A percentile compares a stretch with the other conserved stretches of the same genome.
Evolutionary conservation across 2,329 filamentous ascomycete species (phyloP).

Genomic region (Nigrospora oryzae): DNA sequence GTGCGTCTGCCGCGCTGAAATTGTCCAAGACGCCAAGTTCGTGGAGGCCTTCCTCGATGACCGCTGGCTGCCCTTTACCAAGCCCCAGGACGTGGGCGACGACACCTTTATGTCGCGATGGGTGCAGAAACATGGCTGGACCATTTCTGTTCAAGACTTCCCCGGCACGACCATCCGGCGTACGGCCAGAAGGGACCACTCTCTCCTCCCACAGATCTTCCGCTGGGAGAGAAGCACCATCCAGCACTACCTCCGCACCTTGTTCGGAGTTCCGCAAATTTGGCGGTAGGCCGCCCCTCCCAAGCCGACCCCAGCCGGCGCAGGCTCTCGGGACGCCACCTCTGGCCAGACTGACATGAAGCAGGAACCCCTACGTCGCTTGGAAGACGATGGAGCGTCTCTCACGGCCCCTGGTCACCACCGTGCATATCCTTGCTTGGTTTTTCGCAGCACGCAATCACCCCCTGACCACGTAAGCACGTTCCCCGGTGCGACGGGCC

Average conservation of each 20-base stretch:
- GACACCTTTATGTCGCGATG: slow-evolving; percentile 7
- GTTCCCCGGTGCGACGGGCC: too few species aligned
- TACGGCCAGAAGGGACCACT: background rate
- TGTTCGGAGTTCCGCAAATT: slow-evolving; percentile 2
- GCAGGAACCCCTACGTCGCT: background rate
- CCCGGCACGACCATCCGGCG: slow-evolving; percentile 1
- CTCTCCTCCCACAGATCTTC: slow-evolving; percentile 2
- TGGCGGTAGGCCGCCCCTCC: background rate
- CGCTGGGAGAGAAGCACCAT: slow-evolving; percentile 5
- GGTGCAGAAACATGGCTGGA: slow-evolving; percentile 2
- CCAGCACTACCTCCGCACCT: background rate
- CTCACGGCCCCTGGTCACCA: background rate
- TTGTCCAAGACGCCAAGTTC: slow-evolving; percentile 2
- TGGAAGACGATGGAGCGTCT: slow-evolving; percentile 4
- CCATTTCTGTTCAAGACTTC: slow-evolving; percentile 2
- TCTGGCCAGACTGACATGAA: too few species aligned
- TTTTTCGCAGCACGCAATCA: background rate
- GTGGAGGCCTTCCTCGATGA: slow-evolving; percentile 1
- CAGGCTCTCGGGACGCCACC: background rate
- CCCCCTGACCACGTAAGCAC: slow-evolving; percentile 6
- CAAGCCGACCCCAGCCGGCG: too few species aligned
- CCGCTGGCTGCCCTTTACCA: background rate
- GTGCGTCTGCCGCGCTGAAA: slow-evolving; percentile 1
- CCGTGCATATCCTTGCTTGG: slow-evolving; percentile 3
- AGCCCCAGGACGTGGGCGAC: slow-evolving; percentile 3